A percentile compares a stretch with the other conserved stretches of the same genome.
phyloP scores from a whole-genome alignment of 257 asterid genomes.

The Lycium ferocissimum region DNA sequence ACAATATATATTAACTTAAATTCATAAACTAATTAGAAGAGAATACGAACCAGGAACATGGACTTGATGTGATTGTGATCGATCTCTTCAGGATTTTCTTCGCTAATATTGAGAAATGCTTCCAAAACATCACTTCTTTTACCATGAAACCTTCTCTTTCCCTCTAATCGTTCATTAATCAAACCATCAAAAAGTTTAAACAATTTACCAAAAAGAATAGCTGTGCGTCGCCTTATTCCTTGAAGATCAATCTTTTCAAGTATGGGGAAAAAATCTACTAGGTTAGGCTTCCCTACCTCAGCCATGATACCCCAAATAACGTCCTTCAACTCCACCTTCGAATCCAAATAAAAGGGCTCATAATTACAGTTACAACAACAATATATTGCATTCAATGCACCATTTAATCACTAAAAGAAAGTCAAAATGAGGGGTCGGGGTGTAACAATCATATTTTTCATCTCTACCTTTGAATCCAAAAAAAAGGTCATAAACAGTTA shows the following conservation, averaged over 20 bases:
- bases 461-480: conserved; percentile 33
- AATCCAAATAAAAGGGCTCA: not conserved
- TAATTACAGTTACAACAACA: too few relatives aligned
- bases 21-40: not conserved
- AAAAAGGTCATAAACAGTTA: not conserved
- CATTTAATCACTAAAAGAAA: too few relatives aligned
- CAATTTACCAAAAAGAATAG: not conserved
- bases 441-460: not conserved
- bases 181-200: not conserved
- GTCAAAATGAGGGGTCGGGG: too few relatives aligned
- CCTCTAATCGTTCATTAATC: not conserved
- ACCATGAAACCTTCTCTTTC: not conserved
- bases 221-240: not conserved
- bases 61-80: not conserved
- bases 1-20: not conserved
- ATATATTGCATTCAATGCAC: too few relatives aligned
- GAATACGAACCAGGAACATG: not conserved
- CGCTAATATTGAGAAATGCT: not conserved
- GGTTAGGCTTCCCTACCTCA: not conserved
- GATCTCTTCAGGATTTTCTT: not conserved
- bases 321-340: not conserved
- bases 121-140: not conserved
- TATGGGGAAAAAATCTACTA: not conserved
- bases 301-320: not conserved
- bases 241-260: not conserved